Base-by-base conservation (phyloP, 495 filamentous ascomycete species). In the Ascodesmis nigricans region DNA sequence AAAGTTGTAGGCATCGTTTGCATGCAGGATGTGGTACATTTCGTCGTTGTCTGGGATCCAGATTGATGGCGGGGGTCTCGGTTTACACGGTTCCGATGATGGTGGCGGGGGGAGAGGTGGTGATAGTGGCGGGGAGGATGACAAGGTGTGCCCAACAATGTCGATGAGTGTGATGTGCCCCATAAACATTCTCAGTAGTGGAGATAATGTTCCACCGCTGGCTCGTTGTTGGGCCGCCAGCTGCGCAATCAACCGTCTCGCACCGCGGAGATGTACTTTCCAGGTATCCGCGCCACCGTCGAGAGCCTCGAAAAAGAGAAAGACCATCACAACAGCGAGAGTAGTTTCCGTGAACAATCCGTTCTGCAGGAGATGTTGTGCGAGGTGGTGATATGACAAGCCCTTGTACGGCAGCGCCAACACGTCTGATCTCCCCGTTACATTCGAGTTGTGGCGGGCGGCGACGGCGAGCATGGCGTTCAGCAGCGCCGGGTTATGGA, bases 201-300 rank as follows among this genome's bases (percentile, higher is more conserved):
- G 37, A 10, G 47, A 49, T n/a, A n/a, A n/a, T 26, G 48, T 44
- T 24, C 33, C 36, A 7, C 35, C 48, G 18, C 21, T 47, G 14
- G 36, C 35, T 13, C 33, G 33, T 1, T 35, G 29, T 31, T 47
- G 43, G 8, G 39, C 43, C 7, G 39, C 43, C 7, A 43, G 41
- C 30, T 44, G 17, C 24, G 36, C 35, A 5, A 52, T 50, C 34
- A 52, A 22, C 7, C 47, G 38, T 19, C 47, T 22, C 20, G 48
- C 48, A 1, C 48, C 47, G 7, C 35, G 32, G 8, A 52, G 38
- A 27, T 51, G 48, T 19, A 52, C 43, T 38, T 50, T 52, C 48
- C 48, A 51, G 11, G 48, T 52, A 22, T 52, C 33, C 23, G 35
- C 46, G 8, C 48, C 48, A n/a, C 43, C 41, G 23, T 51, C 48